Conservation (phyloP, 129 eudicot species). For the Saposhnikovia divaricata region DNA sequence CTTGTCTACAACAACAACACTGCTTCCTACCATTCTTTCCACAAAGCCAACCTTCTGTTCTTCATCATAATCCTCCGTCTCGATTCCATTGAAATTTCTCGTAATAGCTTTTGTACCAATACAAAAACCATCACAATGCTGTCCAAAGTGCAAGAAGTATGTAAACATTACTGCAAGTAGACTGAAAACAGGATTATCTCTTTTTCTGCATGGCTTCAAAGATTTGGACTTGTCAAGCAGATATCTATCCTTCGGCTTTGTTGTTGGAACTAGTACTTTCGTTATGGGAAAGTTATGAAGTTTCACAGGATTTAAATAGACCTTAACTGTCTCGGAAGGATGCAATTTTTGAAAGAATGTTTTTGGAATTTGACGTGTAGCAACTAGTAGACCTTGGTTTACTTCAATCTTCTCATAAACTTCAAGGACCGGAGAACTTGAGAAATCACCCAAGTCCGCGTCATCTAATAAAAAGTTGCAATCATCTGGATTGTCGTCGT, state of each 20-base stretch:
- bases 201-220: constrained; percentile 19
- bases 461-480: constrained; percentile 46
- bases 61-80: background rate
- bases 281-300: constrained; percentile 9
- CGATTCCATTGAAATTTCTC: background rate
- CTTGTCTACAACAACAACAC: background rate
- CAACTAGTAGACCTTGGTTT: constrained; percentile 53
- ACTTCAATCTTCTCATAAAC: constrained; percentile 48
- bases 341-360: constrained; percentile 51
- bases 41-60: constrained; percentile 1
- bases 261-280: constrained; percentile 7
- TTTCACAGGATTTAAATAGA: constrained; percentile 40
- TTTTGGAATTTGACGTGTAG: constrained; percentile 48
- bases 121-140: constrained; percentile 20
- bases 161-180: constrained; percentile 38
- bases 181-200: constrained; percentile 6
- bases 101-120: constrained; percentile 4
- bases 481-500: constrained; percentile 34
- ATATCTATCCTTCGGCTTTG: constrained; percentile 12
- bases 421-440: constrained; percentile 38
- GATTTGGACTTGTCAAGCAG: constrained; percentile 23
- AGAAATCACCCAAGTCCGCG: constrained; percentile 47
- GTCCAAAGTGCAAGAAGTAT: constrained; percentile 36
- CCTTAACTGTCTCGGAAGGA: constrained; percentile 57
- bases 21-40: background rate